Percentiles rank a stretch among this genome's conserved stretches.
phyloP scores from a whole-genome alignment of 345 rosid genomes.

The Populus davidiana region DNA sequence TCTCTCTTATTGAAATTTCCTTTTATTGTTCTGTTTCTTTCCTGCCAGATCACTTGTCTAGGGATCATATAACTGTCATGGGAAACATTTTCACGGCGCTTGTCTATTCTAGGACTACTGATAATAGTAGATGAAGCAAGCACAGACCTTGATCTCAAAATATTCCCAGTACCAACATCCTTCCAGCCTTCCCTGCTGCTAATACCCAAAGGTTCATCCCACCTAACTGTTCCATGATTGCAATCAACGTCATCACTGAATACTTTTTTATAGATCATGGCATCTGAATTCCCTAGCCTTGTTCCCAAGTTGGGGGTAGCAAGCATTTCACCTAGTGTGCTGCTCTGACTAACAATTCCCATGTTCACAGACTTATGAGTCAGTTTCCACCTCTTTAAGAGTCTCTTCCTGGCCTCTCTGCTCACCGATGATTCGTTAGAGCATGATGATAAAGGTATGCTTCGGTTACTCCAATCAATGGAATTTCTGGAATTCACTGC shows the following conservation, averaged over 20 bases:
- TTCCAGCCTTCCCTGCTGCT: slow-evolving; percentile 98
- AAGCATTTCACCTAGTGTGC: slow-evolving; percentile 95
- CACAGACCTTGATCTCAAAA: slow-evolving; percentile 71
- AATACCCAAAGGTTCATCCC: slow-evolving; percentile 73
- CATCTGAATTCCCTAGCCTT: slow-evolving; percentile 41
- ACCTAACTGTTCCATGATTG: slow-evolving; percentile 24
- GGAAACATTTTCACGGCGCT: slow-evolving; percentile 35
- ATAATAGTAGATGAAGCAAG: slow-evolving; percentile 48
- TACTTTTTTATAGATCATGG: slow-evolving; percentile 31
- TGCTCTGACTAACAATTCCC: slow-evolving; percentile 48
- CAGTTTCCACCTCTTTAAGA: slow-evolving; percentile 94
- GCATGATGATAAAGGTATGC: slow-evolving; percentile 42
- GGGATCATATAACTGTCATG: slow-evolving; percentile 46
- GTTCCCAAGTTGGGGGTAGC: slow-evolving; percentile 57
- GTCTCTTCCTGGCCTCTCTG: slow-evolving; percentile 88
- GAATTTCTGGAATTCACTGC: slow-evolving; percentile 42
- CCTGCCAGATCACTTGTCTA: slow-evolving; percentile 41
- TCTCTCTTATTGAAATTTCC: slow-evolving; percentile 38
- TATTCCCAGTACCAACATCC: slow-evolving; percentile 42
- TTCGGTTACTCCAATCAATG: slow-evolving; percentile 37
- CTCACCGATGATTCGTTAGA: slow-evolving; percentile 65
- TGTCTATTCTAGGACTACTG: slow-evolving; percentile 43
- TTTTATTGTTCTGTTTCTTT: slow-evolving; percentile 45
- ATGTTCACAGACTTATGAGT: slow-evolving; percentile 59
- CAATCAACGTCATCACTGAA: slow-evolving; percentile 25